Percentiles rank a stretch among this genome's conserved stretches.
Conservation (phyloP, 1,139 yeast species). For the Taphrina pruni region DNA sequence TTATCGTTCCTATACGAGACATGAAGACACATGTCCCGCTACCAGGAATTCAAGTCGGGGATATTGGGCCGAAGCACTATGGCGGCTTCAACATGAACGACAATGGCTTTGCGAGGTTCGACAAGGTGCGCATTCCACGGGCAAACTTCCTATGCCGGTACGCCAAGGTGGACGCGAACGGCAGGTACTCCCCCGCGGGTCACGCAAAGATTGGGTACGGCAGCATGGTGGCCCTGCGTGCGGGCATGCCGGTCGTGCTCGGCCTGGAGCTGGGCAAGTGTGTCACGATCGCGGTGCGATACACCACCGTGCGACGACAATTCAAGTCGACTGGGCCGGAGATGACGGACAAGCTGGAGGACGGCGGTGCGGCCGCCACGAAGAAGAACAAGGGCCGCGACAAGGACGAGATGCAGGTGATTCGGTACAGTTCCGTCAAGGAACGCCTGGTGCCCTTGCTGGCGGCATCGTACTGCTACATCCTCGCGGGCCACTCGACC, state of each 20-base stretch:
- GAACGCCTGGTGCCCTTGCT: constrained; percentile 36
- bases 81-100: constrained; percentile 62
- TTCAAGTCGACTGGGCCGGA: constrained; percentile 56
- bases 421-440: constrained; percentile 29
- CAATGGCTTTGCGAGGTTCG: constrained; percentile 92
- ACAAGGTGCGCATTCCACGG: constrained; percentile 76
- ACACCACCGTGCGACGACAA: constrained; percentile 89
- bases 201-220: constrained; percentile 86
- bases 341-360: constrained; percentile 35
- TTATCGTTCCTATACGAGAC: constrained; percentile 87
- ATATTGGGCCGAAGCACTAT: constrained; percentile 76
- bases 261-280: constrained; percentile 80
- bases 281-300: constrained; percentile 81
- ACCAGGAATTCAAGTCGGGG: constrained; percentile 86
- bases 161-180: constrained; percentile 72
- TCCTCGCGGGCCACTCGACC: constrained; percentile 36
- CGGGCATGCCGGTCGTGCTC: constrained; percentile 84
- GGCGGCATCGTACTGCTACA: constrained; percentile 28
- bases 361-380: constrained; percentile 6
- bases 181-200: constrained; percentile 70
- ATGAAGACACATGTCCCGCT: constrained; percentile 62
- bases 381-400: not conserved
- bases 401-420: constrained; percentile 30
- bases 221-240: constrained; percentile 87
- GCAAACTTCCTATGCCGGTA: constrained; percentile 81